These are phyloP conservation scores for Colletotrichum trifolii DNA, from an alignment of 2,329 filamentous ascomycete genomes.

Conservation along the genomic window DNA sequence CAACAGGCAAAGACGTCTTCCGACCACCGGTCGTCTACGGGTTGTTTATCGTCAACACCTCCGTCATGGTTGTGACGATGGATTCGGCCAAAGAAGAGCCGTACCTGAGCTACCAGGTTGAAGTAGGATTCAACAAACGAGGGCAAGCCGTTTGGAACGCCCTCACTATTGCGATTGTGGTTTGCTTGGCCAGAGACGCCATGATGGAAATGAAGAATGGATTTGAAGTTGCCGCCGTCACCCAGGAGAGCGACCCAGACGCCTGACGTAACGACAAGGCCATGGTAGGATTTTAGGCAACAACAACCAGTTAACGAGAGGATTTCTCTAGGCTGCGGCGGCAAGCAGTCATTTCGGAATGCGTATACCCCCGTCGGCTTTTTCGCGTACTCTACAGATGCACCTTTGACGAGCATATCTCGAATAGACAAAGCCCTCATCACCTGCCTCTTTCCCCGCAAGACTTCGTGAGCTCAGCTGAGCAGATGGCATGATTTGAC, in stretches of 20 bases:
- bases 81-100: slow-evolving; percentile 50
- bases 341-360: slow-evolving; percentile 17
- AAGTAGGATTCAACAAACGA: slow-evolving; percentile 51
- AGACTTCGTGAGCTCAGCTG: slow-evolving; percentile 7
- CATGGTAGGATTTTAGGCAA: not conserved
- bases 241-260: slow-evolving; percentile 53
- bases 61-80: slow-evolving; percentile 52
- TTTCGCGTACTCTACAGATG: slow-evolving; percentile 23
- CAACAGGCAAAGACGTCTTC: not conserved
- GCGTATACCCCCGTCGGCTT: slow-evolving; percentile 28
- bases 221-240: slow-evolving; percentile 46
- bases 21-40: slow-evolving; percentile 55
- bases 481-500: slow-evolving; percentile 2
- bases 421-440: not conserved
- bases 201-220: slow-evolving; percentile 47
- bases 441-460: not conserved
- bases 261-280: slow-evolving; percentile 41
- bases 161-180: slow-evolving; percentile 52
- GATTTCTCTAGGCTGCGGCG: not conserved
- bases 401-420: slow-evolving; percentile 2
- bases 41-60: slow-evolving; percentile 53
- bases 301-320: not conserved
- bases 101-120: slow-evolving; percentile 57
- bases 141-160: slow-evolving; percentile 58
- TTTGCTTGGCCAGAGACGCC: slow-evolving; percentile 54